These are phyloP conservation scores for Chrysochromulina tobinii DNA, from an alignment of 78 protist species.

Conservation along the genomic window DNA sequence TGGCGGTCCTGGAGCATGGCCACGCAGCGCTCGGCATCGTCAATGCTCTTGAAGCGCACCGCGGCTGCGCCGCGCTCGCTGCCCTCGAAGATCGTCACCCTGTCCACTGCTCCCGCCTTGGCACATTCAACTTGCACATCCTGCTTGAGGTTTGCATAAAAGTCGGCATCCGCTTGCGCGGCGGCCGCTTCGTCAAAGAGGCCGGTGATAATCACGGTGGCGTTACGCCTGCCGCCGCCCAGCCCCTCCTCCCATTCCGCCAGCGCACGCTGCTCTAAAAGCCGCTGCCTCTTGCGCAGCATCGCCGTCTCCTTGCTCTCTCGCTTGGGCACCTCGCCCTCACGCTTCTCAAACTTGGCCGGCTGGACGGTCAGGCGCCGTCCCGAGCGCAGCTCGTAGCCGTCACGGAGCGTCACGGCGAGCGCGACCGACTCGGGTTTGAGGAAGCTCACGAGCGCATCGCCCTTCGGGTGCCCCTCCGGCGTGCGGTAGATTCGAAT, in stretches of 20 bases:
- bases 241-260: not conserved
- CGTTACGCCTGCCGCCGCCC: not conserved
- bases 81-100: constrained; percentile 6
- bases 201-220: not conserved
- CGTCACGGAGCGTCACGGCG: not conserved
- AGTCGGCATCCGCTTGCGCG: not conserved
- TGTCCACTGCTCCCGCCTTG: not conserved
- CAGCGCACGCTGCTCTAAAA: not conserved
- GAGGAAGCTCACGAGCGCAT: not conserved
- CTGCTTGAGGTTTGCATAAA: not conserved
- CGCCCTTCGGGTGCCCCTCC: not conserved
- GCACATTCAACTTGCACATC: not conserved
- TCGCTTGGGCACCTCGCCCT: not conserved
- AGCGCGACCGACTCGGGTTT: not conserved
- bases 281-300: not conserved
- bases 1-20: not conserved
- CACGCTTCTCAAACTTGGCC: not conserved
- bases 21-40: not conserved
- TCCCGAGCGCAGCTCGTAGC: not conserved
- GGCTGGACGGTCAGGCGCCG: not conserved
- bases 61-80: not conserved
- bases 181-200: not conserved
- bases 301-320: too few relatives aligned
- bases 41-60: not conserved
- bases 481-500: not conserved